phyloP scores from a whole-genome alignment of 371 early-diverging fungal genomes.

The Mortierella sp. region DNA sequence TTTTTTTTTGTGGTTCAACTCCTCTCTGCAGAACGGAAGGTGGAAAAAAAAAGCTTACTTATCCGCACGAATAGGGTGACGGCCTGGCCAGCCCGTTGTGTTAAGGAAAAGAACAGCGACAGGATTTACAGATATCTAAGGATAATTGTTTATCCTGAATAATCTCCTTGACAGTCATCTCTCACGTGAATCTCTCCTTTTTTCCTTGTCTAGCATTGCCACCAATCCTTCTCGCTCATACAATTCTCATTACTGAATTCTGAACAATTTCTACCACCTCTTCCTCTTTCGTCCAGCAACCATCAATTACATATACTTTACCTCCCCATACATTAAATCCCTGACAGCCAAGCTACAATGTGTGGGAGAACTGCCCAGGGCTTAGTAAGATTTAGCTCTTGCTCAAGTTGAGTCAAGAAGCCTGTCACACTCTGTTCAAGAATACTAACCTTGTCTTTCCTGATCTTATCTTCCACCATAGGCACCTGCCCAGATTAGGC shows the following conservation, averaged over 20 bases:
- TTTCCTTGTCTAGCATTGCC: background rate
- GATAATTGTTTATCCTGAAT: constrained; percentile 7
- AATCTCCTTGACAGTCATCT: background rate
- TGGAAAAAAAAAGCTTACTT: background rate
- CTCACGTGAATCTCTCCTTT: constrained; percentile 1
- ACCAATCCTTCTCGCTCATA: background rate
- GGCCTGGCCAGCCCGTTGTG: background rate
- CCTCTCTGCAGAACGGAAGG: background rate
- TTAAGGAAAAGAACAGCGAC: no score
- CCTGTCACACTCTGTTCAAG: background rate
- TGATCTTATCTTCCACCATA: constrained; percentile 35
- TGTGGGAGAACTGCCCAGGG: constrained; percentile 57
- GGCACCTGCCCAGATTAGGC: constrained; percentile 55
- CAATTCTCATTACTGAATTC: background rate
- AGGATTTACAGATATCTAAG: no score
- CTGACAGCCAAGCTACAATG: constrained; percentile 8
- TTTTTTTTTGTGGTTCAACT: no score
- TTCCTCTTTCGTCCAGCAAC: background rate
- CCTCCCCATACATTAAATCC: background rate
- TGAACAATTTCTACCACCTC: background rate
- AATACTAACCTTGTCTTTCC: background rate
- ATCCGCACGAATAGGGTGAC: constrained; percentile 10
- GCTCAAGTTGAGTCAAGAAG: background rate
- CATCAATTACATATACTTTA: background rate
- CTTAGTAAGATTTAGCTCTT: constrained; percentile 19